Evolutionary conservation across 2,329 filamentous ascomycete species (phyloP).

Genomic region (Diplodia intermedia): DNA sequence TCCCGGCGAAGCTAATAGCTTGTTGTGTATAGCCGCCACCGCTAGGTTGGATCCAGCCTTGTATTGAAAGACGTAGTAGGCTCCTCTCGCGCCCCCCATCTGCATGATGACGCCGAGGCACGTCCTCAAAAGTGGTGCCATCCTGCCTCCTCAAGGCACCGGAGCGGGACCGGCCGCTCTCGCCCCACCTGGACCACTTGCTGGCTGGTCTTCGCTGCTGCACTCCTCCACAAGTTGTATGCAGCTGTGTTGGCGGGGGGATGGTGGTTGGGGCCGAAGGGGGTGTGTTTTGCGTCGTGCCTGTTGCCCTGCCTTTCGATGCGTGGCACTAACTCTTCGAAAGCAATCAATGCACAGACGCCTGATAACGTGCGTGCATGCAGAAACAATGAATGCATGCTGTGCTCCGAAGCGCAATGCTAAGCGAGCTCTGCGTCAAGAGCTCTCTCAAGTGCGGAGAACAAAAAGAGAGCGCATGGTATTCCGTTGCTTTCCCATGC

Average conservation of each 20-base stretch:
- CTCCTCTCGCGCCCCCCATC: not conserved
- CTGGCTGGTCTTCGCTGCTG: not conserved
- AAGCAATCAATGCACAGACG: constrained; percentile 1
- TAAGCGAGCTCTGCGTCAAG: not conserved
- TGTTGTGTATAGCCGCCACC: not conserved
- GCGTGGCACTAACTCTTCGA: not conserved
- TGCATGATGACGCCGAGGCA: not conserved
- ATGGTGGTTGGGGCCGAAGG: not conserved
- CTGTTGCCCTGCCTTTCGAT: not conserved
- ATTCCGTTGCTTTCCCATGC: not conserved
- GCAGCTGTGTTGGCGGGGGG: constrained; percentile 9
- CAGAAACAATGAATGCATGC: not conserved
- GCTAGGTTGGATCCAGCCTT: not conserved
- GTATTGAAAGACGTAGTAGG: not conserved
- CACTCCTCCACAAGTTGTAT: constrained; percentile 12
- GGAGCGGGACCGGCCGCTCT: not conserved
- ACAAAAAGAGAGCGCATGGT: not conserved
- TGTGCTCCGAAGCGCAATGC: not conserved
- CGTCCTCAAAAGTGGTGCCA: not conserved
- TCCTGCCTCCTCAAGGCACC: not conserved
- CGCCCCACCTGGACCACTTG: not conserved
- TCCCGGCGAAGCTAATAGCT: not conserved
- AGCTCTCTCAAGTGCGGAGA: not conserved
- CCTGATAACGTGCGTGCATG: constrained; percentile 1
- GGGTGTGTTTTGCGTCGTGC: not conserved